Base-by-base conservation (phyloP, 345 rosid species). In the Sisymbrium irio region DNA sequence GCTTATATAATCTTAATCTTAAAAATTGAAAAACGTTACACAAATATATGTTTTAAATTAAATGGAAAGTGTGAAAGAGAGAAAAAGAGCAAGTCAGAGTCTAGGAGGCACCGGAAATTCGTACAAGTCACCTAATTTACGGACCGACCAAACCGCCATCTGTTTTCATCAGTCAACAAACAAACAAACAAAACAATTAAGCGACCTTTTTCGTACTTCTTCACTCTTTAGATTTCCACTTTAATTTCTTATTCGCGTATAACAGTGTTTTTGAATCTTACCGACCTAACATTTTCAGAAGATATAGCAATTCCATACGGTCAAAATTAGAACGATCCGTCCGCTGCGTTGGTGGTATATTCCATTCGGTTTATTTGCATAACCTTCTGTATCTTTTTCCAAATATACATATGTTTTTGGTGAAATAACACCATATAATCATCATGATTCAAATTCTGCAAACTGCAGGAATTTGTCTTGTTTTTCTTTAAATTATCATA, bases 121-220 rank as follows among this genome's bases (percentile, higher is more conserved):
- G 11, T 67, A 67, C 39, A 60, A 75, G 56, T 70, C 45, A 63
- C 71, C 36, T 45, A 69, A 62, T 62, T 39, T 10, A 69, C 75
- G 75, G 79, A 69, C 79, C 75, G 71, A 76, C 79, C 75, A 76
- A 69, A 76, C 61, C 75, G 71, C 18, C 53, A 20, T n/a, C 49
- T 67, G 46, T 74, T 67, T 60, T 57, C 55, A 14, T 76, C 75
- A 20, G 71, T 69, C 79, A 68, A 62, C 79, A 45, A 13, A 56
- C 53, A 59, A 30, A 18, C 62, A 51, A 61, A 12, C 11, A 51
- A 59, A 30, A 18, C 62, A 51, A 61, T 17, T 22, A 51, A 44
- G 32, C 67, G 58, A 2, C 25, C 47, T 7, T 39, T 36, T 57
- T 66, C 51, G 13, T 65, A 45, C 41, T 56, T 73, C 42, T 41